Base-by-base conservation (phyloP, 805 yeast species). In the Debaryomyces hansenii region DNA sequence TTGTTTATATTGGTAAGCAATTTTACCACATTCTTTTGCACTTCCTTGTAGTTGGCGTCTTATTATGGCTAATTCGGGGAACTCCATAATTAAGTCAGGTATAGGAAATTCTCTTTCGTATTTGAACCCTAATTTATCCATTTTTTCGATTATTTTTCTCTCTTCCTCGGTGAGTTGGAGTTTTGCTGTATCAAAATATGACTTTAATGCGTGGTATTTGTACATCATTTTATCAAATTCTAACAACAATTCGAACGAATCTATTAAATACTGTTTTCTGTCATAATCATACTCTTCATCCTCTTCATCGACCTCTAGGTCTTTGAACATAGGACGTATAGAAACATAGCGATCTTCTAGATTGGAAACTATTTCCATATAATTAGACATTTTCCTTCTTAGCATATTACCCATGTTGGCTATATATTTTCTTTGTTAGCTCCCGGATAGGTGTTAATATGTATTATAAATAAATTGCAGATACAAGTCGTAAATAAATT, bases 21-120 rank as follows among this genome's bases (percentile, higher is more conserved):
- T 49, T 42, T 56, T 57, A 2, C 67, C 70, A 4, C 67, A 72
- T 44, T 65, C 69, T 16, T 51, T 46, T 7, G 72, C 70, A 41
- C 59, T 67, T 32, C 65, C 69, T 35, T 46, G 47, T 14, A 63
- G 50, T 36, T 60, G 62, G 15, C 69, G 54, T 41, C 72, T 54
- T 20, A 64, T 48, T n/a, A 60, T 60, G 5, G 64, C 58, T 37
- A 67, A 50, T 18, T 46, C 56, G 7, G 58, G 65, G 8, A 54
- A 50, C 33, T 38, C 52, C 9, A 50, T 51, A 35, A 50, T 45
- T 28, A 66, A 45, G n/a, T 55, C 57, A 3, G 58, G 55, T 10
- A 62, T 43, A 16, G 62, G 63, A 20, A 66, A 44, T 41, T 49
- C 51, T 28, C 52, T 54, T 50, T 63, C 69, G 32, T 63, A 38